Evolutionary conservation across 495 filamentous ascomycete genomes (phyloP).

Genomic region (Penicillium odoratum): DNA sequence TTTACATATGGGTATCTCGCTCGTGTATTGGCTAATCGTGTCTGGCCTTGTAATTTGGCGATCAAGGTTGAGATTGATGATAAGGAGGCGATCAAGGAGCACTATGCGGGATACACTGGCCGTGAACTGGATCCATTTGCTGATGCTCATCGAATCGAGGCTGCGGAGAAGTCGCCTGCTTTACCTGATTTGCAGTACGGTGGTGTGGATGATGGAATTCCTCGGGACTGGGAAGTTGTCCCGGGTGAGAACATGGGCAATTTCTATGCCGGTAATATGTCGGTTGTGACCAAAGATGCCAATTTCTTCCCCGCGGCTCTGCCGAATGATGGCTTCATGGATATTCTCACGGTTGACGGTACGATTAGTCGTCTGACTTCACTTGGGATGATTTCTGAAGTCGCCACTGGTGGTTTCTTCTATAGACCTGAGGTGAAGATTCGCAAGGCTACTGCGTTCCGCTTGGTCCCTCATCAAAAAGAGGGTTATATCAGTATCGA

Average conservation of each 20-base stretch:
- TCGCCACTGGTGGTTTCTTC: slow-evolving; percentile 74
- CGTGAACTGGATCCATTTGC: slow-evolving; percentile 27
- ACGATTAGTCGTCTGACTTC: slow-evolving; percentile 63
- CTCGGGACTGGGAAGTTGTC: slow-evolving; percentile 69
- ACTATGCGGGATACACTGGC: slow-evolving; percentile 59
- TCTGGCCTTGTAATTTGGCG: slow-evolving; percentile 88
- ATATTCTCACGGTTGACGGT: slow-evolving; percentile 79
- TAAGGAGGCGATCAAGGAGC: slow-evolving; percentile 71
- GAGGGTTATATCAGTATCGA: slow-evolving; percentile 91
- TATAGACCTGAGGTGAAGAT: slow-evolving; percentile 75
- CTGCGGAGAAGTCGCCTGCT: slow-evolving; percentile 40
- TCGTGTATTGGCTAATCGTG: slow-evolving; percentile 66
- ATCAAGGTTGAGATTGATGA: slow-evolving; percentile 76
- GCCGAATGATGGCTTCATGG: slow-evolving; percentile 81
- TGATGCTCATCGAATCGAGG: slow-evolving; percentile 23
- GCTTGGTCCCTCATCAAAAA: slow-evolving; percentile 70
- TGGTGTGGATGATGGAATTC: slow-evolving; percentile 72
- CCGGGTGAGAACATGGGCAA: slow-evolving; percentile 78
- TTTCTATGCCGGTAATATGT: slow-evolving; percentile 96
- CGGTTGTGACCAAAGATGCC: slow-evolving; percentile 80
- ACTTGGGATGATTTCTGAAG: slow-evolving; percentile 64
- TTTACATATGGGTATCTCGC: slow-evolving; percentile 83
- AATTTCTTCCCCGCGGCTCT: slow-evolving; percentile 88
- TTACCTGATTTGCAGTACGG: slow-evolving; percentile 78
- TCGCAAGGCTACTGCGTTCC: slow-evolving; percentile 77